Evolutionary conservation across 139 green algal species (phyloP).

Genomic region (Tetradesmus lagerheimii): DNA sequence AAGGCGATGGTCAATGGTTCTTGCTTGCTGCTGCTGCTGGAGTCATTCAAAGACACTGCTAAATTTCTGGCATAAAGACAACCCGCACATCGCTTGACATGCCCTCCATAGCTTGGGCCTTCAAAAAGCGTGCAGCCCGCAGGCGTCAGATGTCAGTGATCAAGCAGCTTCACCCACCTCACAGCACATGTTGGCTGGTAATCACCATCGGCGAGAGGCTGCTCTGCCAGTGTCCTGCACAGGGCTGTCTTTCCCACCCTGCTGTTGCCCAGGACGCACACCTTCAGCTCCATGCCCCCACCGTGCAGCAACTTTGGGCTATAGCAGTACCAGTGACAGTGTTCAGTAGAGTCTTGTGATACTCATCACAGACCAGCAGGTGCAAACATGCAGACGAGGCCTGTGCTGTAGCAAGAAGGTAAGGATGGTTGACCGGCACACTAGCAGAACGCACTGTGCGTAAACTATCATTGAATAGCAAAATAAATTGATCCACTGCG

Average conservation of each 20-base stretch:
- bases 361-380: not conserved
- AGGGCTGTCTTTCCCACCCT: constrained; percentile 66
- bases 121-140: too few species aligned
- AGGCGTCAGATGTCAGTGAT: too few species aligned
- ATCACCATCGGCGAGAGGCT: constrained; percentile 55
- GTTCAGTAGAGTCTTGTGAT: too few species aligned
- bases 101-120: too few species aligned
- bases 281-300: constrained; percentile 52
- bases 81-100: too few species aligned
- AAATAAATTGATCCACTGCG: too few species aligned
- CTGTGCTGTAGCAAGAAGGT: not conserved
- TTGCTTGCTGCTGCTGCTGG: not conserved
- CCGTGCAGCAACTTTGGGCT: not conserved
- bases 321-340: not conserved
- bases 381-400: not conserved
- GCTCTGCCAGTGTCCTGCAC: constrained; percentile 62
- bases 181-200: constrained; percentile 66
- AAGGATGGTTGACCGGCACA: not conserved
- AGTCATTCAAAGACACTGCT: too few species aligned
- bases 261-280: constrained; percentile 64
- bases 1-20: too few species aligned
- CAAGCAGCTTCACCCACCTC: constrained; percentile 44
- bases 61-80: too few species aligned
- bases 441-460: not conserved
- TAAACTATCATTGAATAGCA: not conserved